Evolutionary conservation across 2,329 filamentous ascomycete genomes (phyloP).

Genomic region (Monilinia laxa): DNA sequence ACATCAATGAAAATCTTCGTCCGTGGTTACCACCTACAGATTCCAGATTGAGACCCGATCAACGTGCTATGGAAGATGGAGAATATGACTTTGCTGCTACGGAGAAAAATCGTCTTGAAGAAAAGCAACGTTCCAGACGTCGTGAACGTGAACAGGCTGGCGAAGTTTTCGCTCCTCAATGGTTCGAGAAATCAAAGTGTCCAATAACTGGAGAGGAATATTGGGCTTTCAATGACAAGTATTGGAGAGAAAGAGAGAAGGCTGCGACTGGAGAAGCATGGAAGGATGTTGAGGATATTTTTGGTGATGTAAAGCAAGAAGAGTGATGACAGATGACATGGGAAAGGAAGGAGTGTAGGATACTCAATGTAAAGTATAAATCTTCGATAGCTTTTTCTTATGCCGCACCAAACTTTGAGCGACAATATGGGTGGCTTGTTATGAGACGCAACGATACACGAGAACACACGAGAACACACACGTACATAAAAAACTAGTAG

Average conservation of each 20-base stretch:
- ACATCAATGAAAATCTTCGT: constrained; percentile 76
- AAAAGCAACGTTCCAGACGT: constrained; percentile 79
- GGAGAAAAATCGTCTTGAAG: constrained; percentile 93
- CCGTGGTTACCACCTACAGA: constrained; percentile 86
- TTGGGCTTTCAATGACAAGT: constrained; percentile 86
- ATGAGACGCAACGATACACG: constrained; percentile 3
- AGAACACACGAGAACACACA: not conserved
- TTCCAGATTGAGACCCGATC: constrained; percentile 87
- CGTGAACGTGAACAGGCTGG: constrained; percentile 72
- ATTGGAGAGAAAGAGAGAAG: constrained; percentile 69
- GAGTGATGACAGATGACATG: not conserved
- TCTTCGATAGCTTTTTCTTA: constrained; percentile 23
- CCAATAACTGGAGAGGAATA: constrained; percentile 82
- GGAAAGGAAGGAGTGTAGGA: not conserved
- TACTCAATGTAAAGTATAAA: constrained; percentile 15
- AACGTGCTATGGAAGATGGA: constrained; percentile 98
- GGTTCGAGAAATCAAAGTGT: constrained; percentile 75
- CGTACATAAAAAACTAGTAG: not conserved
- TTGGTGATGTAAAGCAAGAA: constrained; percentile 26
- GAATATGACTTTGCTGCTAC: constrained; percentile 88
- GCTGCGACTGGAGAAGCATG: constrained; percentile 37
- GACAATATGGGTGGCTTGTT: not conserved
- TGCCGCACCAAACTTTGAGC: not conserved
- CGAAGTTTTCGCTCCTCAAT: constrained; percentile 78
- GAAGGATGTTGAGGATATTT: constrained; percentile 42